Evolutionary conservation across 441 rosid species (phyloP), one percentile per base, ranked within the genome.

Genomic region (Raphanus hybrid): DNA sequence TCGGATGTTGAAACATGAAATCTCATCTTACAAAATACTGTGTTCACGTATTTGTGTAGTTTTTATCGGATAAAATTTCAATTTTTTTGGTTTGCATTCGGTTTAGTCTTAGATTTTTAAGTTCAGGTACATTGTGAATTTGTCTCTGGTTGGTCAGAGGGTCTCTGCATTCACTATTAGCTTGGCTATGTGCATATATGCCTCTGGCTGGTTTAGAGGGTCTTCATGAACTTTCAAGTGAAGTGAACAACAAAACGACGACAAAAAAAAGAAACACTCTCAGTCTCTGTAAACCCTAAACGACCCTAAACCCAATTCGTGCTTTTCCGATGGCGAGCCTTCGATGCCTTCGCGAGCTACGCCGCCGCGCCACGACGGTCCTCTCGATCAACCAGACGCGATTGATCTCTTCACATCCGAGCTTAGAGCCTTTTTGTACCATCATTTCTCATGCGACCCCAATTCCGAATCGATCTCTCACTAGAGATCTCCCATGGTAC

Each of bases 261-360:
- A 35, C 41, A 8, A 35, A 8, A 73, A 78, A 73, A 37, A 32
- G 6, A 29, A 29, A 29, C 67, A 75, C 52, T 8, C 70, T n/a
- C 39, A 18, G 99, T 90, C 32, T 82, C 37, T 69, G 63, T 75
- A 80, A 80, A 75, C 80, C 80, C 80, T 16, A 16, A 16, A 16
- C 18, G 18, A 16, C 18, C 18, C 18, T 65, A 75, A 16, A 45
- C 26, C 34, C 43, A 26, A 39, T 64, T 45, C 10, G 29, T 37
- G 68, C 18, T 70, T 16, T 70, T 72, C 78, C 75, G 52, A 93
- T 93, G 97, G 96, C 93, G 82, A 85, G 82, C 69, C 83, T 96
- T 69, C 92, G 97, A 71, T 87, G 89, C 70, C 69, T 93, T 82
- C 92, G 81, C 55, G 80, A 78, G 35, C 76, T 90, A 7, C 69